Base-by-base conservation (phyloP, 2,329 filamentous ascomycete genomes). In the Colletotrichum sojae region DNA sequence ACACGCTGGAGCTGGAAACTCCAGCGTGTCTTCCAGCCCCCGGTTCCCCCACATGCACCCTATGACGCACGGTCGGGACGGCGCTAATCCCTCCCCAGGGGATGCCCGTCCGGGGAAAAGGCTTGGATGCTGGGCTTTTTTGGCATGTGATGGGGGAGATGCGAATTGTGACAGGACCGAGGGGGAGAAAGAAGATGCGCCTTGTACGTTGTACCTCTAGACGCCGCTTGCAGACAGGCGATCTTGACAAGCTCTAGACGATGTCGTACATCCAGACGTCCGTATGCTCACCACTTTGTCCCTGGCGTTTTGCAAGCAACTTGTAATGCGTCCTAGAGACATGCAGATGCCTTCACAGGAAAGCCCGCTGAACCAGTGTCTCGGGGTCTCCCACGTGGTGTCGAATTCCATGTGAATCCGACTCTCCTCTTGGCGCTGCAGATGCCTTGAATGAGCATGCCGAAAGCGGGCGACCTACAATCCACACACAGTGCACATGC, bases 131-230 rank as follows among this genome's bases (percentile, higher is more conserved):
- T 53, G n/a, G 5, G 40, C 31, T 16, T 27, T 55, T 66, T 67
- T 69, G 39, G 63, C 67, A 69, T 69, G 67, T 69, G 67, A 69
- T 39, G 66, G 22, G 22, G n/a, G n/a, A n/a, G 27, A 58, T 60
- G 54, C 61, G 27, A 55, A 54, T 65, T 65, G 40, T 51, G 61
- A 59, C 53, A 43, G 65, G 60, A 64, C 22, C 27, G 13, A 10
- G 20, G 25, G 15, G 40, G 40, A 10, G 46, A 13, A 10, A 27
- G 25, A 13, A 4, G 40, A 25, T 25, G 22, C 22, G 4, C 22
- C 22, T 43, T 6, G 12, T 43, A 18, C 31, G 31, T 8, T 36
- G 31, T 36, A 36, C 31, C 18, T 48, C n/a, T 18, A 48, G 45
- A 48, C n/a, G 45, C 45, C 45, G 45, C 45, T 48, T 48, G 18